These are phyloP conservation scores for Oryza rufipogon DNA, from an alignment of 176 grass and related monocot species.

Conservation along the genomic window DNA sequence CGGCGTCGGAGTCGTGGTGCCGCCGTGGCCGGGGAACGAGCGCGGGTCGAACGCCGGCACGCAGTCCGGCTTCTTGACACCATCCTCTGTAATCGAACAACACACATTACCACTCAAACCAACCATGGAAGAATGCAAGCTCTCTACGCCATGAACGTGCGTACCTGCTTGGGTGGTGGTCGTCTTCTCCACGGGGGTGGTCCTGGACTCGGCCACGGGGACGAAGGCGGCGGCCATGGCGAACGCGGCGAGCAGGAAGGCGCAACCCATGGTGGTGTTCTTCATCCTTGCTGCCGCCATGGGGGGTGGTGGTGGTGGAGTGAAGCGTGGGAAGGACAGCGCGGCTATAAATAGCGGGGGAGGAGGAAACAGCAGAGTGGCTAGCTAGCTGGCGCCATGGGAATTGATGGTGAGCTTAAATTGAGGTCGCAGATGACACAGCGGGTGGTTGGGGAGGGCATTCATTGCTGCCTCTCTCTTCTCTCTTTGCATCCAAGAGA, in stretches of 20 bases:
- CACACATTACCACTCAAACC: background rate
- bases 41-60: slow-evolving; percentile 49
- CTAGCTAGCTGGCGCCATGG: slow-evolving; percentile 49
- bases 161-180: background rate
- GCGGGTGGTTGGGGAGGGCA: slow-evolving; percentile 44
- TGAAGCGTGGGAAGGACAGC: background rate
- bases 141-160: background rate
- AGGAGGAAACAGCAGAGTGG: background rate
- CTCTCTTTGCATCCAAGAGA: background rate
- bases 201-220: slow-evolving; percentile 27
- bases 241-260: slow-evolving; percentile 47
- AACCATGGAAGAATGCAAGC: background rate
- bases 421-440: slow-evolving; percentile 45
- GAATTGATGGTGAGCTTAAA: slow-evolving; percentile 49
- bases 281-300: slow-evolving; percentile 26
- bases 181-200: slow-evolving; percentile 24
- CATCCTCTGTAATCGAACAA: slow-evolving; percentile 15
- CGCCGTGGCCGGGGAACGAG: slow-evolving; percentile 37
- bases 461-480: slow-evolving; percentile 33
- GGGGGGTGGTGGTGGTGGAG: too few relatives aligned
- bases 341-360: slow-evolving; percentile 45
- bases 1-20: slow-evolving; percentile 26
- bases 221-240: slow-evolving; percentile 45
- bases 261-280: background rate
- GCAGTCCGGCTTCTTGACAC: slow-evolving; percentile 65